Evolutionary conservation across 257 asterid species (phyloP).

Genomic region (Euphrasia confusa): DNA sequence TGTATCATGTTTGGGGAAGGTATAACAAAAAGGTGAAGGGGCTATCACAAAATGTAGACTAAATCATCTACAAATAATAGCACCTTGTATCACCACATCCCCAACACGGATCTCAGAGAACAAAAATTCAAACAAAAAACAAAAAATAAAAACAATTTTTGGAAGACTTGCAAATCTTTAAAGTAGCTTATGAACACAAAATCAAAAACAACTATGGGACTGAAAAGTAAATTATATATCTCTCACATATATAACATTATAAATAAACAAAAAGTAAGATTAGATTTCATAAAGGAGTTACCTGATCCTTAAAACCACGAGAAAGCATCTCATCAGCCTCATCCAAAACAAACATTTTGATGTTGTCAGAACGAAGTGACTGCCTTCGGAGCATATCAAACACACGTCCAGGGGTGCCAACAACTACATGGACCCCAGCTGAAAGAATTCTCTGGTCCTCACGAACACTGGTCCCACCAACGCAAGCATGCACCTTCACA

Average conservation of each 20-base stretch:
- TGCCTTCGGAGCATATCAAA: conserved; percentile 11
- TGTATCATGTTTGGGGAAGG: no score
- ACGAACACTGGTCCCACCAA: conserved; percentile 25
- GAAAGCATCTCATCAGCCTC: conserved; percentile 13
- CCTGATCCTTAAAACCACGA: conserved; percentile 7
- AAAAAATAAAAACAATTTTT: not conserved
- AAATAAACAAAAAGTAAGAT: no score
- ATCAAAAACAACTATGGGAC: no score
- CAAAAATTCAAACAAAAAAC: not conserved
- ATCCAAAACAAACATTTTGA: conserved; percentile 10
- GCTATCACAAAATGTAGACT: conserved; percentile 20
- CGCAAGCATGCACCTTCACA: conserved; percentile 51
- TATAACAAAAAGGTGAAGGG: no score
- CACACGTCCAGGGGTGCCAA: conserved; percentile 8
- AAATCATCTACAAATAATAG: conserved; percentile 11
- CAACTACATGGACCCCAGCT: not conserved
- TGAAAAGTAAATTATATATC: not conserved
- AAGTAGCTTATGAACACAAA: no score
- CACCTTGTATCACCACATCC: conserved; percentile 20
- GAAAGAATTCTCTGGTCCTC: conserved; percentile 8
- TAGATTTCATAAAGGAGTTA: not conserved
- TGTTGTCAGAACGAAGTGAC: not conserved
- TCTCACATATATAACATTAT: no score
- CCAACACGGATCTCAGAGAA: not conserved
- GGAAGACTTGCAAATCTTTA: no score